Conservation (phyloP, 2,329 filamentous ascomycete genomes). For the Hypoxylon sp. region DNA sequence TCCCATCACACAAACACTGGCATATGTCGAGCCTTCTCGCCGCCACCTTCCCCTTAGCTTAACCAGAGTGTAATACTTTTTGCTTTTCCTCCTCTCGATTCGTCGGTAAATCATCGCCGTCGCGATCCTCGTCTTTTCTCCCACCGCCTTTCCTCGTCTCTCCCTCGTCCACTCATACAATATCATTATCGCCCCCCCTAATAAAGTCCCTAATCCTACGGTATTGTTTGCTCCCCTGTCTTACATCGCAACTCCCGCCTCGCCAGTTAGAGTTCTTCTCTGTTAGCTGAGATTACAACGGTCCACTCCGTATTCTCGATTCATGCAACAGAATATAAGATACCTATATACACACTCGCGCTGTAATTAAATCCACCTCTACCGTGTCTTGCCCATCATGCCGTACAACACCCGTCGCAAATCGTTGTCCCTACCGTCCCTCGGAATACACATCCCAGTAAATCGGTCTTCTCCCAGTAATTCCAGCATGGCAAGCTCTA, state of each 20-base stretch:
- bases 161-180: slow-evolving; percentile 21
- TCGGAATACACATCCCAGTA: slow-evolving; percentile 87
- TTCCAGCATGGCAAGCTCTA: slow-evolving; percentile 47
- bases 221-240: slow-evolving; percentile 29
- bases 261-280: slow-evolving; percentile 24
- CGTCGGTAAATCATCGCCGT: slow-evolving; percentile 38
- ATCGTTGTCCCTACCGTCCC: slow-evolving; percentile 89
- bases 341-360: slow-evolving; percentile 36
- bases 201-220: slow-evolving; percentile 25
- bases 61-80: slow-evolving; percentile 27
- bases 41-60: slow-evolving; percentile 25
- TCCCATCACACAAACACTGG: slow-evolving; percentile 20
- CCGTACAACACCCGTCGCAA: slow-evolving; percentile 97
- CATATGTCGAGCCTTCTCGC: slow-evolving; percentile 31
- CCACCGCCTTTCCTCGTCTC: slow-evolving; percentile 37
- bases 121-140: slow-evolving; percentile 42
- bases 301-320: slow-evolving; percentile 38
- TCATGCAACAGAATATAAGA: slow-evolving; percentile 46
- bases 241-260: slow-evolving; percentile 36
- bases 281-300: slow-evolving; percentile 39
- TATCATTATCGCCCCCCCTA: slow-evolving; percentile 29
- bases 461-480: slow-evolving; percentile 53
- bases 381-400: slow-evolving; percentile 64
- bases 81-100: slow-evolving; percentile 36
- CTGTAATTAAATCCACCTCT: slow-evolving; percentile 32